These are phyloP conservation scores for Chrysochromulina parva DNA, from an alignment of 78 protist genomes.

Conservation along the genomic window DNA sequence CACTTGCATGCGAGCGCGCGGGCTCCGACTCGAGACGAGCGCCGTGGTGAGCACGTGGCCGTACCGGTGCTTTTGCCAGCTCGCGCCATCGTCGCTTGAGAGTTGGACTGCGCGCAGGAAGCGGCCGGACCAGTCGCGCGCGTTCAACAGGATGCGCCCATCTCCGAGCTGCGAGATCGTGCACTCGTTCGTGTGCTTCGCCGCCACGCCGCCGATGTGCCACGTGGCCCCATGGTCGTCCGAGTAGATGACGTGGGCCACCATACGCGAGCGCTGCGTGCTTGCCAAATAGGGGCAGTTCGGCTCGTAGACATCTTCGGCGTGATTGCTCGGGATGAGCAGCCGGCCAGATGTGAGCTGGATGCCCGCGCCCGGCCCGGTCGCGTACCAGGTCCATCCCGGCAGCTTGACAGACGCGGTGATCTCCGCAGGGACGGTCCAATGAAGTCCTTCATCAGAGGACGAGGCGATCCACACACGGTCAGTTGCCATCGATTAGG, in stretches of 20 bases:
- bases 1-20: too few species aligned
- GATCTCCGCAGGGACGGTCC: background rate
- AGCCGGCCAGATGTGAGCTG: background rate
- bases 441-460: background rate
- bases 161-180: background rate
- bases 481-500: too few species aligned
- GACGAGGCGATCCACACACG: too few species aligned
- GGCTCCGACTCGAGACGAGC: too few species aligned
- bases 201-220: background rate
- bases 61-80: background rate
- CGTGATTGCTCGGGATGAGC: background rate
- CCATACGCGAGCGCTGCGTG: background rate
- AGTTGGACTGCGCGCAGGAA: background rate
- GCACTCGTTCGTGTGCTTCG: background rate
- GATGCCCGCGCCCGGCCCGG: background rate
- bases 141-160: background rate
- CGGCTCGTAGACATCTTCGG: background rate
- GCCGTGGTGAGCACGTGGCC: background rate
- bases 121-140: background rate
- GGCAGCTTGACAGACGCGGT: background rate
- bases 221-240: conserved; percentile 5
- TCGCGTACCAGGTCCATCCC: background rate
- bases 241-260: background rate
- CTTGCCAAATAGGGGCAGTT: background rate
- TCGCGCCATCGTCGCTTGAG: background rate